Evolutionary conservation across 169 alveolate species (phyloP), one percentile per base, ranked within the genome.

Genomic region (Cryptosporidium ubiquitum): DNA sequence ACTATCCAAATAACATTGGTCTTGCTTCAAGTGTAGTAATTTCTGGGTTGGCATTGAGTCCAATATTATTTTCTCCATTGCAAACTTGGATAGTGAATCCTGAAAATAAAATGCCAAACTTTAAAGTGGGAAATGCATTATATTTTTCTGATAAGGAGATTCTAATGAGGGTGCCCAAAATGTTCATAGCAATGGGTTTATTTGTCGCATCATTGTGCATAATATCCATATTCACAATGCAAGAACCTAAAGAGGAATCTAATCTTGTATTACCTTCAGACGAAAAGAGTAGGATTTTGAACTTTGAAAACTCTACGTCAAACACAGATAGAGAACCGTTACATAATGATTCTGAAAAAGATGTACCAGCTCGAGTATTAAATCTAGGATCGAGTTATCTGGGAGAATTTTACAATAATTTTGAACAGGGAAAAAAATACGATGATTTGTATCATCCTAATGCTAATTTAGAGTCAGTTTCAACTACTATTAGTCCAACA

Each of bases 11-110:
- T 40, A 37, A 61, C 40, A 79, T 60, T 23, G 89, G 89, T 16
- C 52, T 66, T 20, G 89, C 51, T 12, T 79, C 89, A 7, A 79
- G 89, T 16, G 47, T 79, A 20, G 89, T 79, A 1, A 66, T 66
- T 26, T 79, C 89, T 26, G 89, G 89, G 7, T 40, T 79, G 2
- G 89, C 89, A 2, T 31, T 79, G 49, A 79, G 89, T 29, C 89
- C 89, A n/a, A 64, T 79, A 20, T 23, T 79, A 61, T 79, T 79
- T 33, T 79, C 89, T 5, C 89, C 89, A 26, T 5, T 79, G 16
- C 89, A 79, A 47, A 79, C 89, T 1, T 23, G 33, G 61, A 61
- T 79, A 1, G 89, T 66, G 52, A 79, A 79, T 31, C 89, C 89
- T 5, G 49, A 31, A 0, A 79, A 79, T 16, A 26, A 44, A 29